These are phyloP conservation scores for Trypanosoma platydactyli DNA, from an alignment of 208 protist genomes.

Conservation along the genomic window DNA sequence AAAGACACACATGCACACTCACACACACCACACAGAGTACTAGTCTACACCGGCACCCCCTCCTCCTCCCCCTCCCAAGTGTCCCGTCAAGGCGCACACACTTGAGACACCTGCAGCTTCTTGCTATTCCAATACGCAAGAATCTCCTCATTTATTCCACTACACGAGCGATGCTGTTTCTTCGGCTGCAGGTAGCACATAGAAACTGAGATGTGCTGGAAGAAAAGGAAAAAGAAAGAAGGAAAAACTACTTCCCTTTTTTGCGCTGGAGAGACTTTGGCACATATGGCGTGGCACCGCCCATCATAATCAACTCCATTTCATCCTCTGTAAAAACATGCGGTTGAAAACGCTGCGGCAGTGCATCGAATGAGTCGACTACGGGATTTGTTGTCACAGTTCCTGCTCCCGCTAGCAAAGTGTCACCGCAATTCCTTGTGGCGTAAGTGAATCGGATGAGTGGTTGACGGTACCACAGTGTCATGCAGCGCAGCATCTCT, in stretches of 20 bases:
- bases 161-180: background rate
- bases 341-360: conserved; percentile 61
- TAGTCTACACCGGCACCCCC: too few relatives aligned
- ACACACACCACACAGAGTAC: too few relatives aligned
- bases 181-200: background rate
- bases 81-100: background rate
- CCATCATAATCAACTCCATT: conserved; percentile 75
- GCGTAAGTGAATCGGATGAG: conserved; percentile 80
- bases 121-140: too few relatives aligned
- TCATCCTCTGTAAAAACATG: conserved; percentile 65
- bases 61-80: background rate
- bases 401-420: background rate
- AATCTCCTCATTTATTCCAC: background rate
- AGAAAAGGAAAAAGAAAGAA: conserved; percentile 11
- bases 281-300: conserved; percentile 76
- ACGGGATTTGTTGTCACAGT: conserved; percentile 23
- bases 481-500: conserved; percentile 39
- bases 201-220: background rate
- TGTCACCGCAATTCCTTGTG: conserved; percentile 50
- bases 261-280: conserved; percentile 74
- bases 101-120: too few relatives aligned
- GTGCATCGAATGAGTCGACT: conserved; percentile 52
- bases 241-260: conserved; percentile 46
- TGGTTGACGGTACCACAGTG: conserved; percentile 38
- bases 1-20: too few relatives aligned